Base-by-base conservation (phyloP, 2,329 filamentous ascomycete species). In the Aschersonia sp. region DNA sequence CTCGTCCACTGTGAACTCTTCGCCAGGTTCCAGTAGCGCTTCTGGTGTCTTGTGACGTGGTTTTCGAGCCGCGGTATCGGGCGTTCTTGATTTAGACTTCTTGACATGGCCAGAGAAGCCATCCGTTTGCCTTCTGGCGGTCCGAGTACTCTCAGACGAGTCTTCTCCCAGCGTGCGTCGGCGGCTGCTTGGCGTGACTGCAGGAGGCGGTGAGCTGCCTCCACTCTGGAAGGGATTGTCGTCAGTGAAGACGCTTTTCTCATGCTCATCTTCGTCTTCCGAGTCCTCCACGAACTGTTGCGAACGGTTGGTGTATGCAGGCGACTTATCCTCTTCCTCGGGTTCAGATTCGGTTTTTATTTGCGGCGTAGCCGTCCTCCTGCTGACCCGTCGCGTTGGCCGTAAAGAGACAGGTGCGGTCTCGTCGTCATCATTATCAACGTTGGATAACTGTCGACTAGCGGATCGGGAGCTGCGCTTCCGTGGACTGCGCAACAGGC, bases 171-270 rank as follows among this genome's bases (percentile, higher is more conserved):
- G 59, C n/a, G 72, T 73, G 56, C 70, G 71, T 52, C 75, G 69
- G 42, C 75, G 72, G 50, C 66, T 66, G 53, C 61, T 66, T 29
- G 75, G 66, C 31, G 71, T 69, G 60, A 69, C 70, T 31, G 72
- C 65, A 1, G 65, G 63, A 5, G 74, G 65, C 2, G 86, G 82
- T 7, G 86, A 84, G 62, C 82, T 85, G 3, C 50, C 48, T 41
- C 88, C 84, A 59, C 85, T 86, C 62, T 97, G 91, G 61, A 97
- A 97, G 0, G 91, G 89, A 58, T 97, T 97, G 47, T 96, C 88
- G 55, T 82, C 77, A 1, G 84, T 88, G 64, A 97, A 97, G 32
- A 85, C 82, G 57, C 74, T 84, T 35, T 55, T 52, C 35, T 76
- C 74, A 5, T 75, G 72, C 40, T 69, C 65, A 29, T 53, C 54